Evolutionary conservation across 2,329 filamentous ascomycete genomes (phyloP).

Genomic region (Aspergillus pseudoterreus): DNA sequence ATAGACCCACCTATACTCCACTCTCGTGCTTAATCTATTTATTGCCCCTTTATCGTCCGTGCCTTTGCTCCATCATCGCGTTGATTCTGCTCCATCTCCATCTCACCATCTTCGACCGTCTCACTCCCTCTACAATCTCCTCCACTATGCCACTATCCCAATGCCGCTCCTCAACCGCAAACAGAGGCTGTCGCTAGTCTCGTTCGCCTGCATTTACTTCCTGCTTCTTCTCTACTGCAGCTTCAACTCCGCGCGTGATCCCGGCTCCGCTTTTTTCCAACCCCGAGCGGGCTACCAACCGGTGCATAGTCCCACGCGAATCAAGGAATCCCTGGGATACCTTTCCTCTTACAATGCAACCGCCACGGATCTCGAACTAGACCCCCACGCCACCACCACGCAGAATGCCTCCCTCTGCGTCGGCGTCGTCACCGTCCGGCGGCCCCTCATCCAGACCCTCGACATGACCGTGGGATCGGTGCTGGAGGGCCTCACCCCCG

Average conservation of each 20-base stretch:
- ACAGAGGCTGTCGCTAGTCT: conserved; percentile 17
- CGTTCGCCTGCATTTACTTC: conserved; percentile 17
- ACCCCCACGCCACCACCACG: background rate
- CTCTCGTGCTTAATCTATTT: background rate
- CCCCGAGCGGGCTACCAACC: conserved; percentile 20
- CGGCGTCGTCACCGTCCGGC: conserved; percentile 43
- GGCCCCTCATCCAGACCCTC: conserved; percentile 39
- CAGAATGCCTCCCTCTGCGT: conserved; percentile 33
- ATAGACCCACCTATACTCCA: background rate
- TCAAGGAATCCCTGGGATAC: conserved; percentile 16
- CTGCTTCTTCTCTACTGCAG: conserved; percentile 16
- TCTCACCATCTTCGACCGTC: background rate
- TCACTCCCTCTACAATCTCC: background rate
- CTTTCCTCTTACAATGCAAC: conserved; percentile 16
- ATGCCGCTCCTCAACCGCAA: conserved; percentile 16
- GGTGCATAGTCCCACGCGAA: conserved; percentile 16
- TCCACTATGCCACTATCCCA: conserved; percentile 7
- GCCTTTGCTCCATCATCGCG: conserved; percentile 3
- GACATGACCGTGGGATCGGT: conserved; percentile 42
- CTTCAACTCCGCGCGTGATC: conserved; percentile 19
- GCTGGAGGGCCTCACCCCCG: conserved; percentile 37
- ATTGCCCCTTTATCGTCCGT: background rate
- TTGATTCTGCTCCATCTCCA: background rate
- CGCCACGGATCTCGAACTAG: background rate
- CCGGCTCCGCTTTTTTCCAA: conserved; percentile 22